Conservation (phyloP, 2,329 filamentous ascomycete species). For the Allantophomopsis lycopodina region DNA sequence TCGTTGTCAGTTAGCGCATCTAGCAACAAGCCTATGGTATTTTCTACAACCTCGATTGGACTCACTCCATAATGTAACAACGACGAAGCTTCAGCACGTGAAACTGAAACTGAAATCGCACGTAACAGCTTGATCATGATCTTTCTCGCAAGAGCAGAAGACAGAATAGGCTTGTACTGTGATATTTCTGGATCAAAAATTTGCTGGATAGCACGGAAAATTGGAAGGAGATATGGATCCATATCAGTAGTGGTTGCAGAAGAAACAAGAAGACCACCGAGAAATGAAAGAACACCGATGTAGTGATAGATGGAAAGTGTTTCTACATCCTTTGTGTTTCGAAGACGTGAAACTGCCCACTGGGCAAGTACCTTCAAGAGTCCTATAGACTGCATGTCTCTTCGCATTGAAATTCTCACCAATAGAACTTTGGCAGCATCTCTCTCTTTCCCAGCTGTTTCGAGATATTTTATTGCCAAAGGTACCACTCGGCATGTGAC, state of each 20-base stretch:
- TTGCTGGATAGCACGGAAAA: constrained; percentile 51
- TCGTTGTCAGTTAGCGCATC: constrained; percentile 73
- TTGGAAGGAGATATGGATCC: constrained; percentile 45
- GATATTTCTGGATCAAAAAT: constrained; percentile 38
- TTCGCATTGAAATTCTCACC: constrained; percentile 67
- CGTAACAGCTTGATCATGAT: constrained; percentile 75
- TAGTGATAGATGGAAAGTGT: constrained; percentile 53
- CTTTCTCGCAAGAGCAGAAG: constrained; percentile 71
- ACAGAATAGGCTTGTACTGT: constrained; percentile 39
- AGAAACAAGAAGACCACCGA: constrained; percentile 57
- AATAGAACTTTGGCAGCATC: constrained; percentile 77
- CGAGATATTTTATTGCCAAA: constrained; percentile 58
- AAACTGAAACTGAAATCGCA: constrained; percentile 52
- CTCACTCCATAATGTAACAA: constrained; percentile 5
- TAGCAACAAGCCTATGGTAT: constrained; percentile 69
- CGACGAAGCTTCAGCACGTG: constrained; percentile 32
- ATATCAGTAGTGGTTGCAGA: constrained; percentile 66
- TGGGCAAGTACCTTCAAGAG: constrained; percentile 53
- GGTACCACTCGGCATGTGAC: constrained; percentile 59
- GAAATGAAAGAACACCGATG: constrained; percentile 66
- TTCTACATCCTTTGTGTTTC: constrained; percentile 23
- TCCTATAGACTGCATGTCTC: constrained; percentile 73
- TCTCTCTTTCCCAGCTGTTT: constrained; percentile 70
- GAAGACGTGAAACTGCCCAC: constrained; percentile 56
- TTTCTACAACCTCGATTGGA: constrained; percentile 49